These are phyloP conservation scores for Lachnellula hyalina DNA, from an alignment of 2,329 filamentous ascomycete genomes.

Conservation along the genomic window DNA sequence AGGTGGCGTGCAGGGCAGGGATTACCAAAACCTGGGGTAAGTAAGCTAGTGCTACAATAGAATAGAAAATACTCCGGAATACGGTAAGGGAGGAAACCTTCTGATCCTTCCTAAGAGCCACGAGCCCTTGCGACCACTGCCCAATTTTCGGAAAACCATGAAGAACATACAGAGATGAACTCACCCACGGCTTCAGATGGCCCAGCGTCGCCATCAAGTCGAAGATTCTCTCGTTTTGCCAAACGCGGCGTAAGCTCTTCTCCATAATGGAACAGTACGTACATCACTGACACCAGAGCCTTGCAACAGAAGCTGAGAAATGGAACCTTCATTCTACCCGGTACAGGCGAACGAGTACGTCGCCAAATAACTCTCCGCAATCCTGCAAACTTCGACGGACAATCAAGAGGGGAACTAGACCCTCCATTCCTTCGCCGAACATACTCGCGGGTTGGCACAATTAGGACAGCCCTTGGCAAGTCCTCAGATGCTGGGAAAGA, in stretches of 20 bases:
- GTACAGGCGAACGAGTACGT: conserved; percentile 77
- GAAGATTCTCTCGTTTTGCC: conserved; percentile 18
- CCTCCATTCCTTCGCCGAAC: conserved; percentile 14
- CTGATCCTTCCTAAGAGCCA: not conserved
- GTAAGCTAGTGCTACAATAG: no score
- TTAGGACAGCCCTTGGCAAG: conserved; percentile 30
- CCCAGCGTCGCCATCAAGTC: conserved; percentile 19
- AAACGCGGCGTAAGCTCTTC: conserved; percentile 23
- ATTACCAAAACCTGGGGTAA: no score
- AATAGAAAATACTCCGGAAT: no score
- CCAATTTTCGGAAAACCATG: conserved; percentile 10
- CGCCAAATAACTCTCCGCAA: conserved; percentile 72
- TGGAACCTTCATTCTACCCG: conserved; percentile 80
- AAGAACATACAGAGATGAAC: conserved; percentile 26
- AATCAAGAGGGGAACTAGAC: conserved; percentile 7
- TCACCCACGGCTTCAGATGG: conserved; percentile 26
- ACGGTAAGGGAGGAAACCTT: no score
- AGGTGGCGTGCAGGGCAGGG: no score
- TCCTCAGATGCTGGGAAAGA: conserved; percentile 33
- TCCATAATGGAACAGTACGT: not conserved
- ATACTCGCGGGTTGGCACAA: conserved; percentile 28
- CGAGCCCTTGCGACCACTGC: not conserved
- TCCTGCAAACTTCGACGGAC: conserved; percentile 34
- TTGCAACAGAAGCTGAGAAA: conserved; percentile 65
- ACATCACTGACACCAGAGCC: not conserved